A percentile compares a stretch with the other conserved stretches of the same genome.
Conservation (phyloP, 169 alveolate genomes). For the Plasmodium gaboni region DNA sequence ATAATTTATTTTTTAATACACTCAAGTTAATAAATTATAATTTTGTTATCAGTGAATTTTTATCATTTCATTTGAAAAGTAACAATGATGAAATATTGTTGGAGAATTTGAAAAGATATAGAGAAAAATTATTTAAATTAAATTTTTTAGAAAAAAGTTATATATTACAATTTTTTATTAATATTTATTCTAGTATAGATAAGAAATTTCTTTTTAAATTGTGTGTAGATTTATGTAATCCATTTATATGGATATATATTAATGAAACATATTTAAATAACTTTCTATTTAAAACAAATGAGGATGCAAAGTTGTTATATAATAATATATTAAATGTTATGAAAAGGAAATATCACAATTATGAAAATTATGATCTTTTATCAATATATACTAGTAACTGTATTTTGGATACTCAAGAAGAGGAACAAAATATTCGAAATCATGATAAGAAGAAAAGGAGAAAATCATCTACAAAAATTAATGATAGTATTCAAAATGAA, state of each 20-base stretch:
- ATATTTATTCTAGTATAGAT: slow-evolving; percentile 70
- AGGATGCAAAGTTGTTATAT: slow-evolving; percentile 53
- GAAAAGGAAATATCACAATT: slow-evolving; percentile 62
- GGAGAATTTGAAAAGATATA: slow-evolving; percentile 1
- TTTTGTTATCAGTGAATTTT: slow-evolving; percentile 42
- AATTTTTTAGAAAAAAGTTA: slow-evolving; percentile 57
- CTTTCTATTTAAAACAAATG: slow-evolving; percentile 54
- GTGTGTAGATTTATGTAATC: slow-evolving; percentile 69
- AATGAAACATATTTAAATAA: slow-evolving; percentile 46
- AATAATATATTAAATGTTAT: slow-evolving; percentile 39
- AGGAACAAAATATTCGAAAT: background rate
- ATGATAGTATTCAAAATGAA: background rate
- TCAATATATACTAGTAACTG: slow-evolving; percentile 47
- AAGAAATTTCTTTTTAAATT: slow-evolving; percentile 65
- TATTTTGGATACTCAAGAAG: background rate
- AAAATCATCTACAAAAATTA: background rate
- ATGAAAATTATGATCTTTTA: slow-evolving; percentile 6
- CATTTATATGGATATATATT: slow-evolving; percentile 51
- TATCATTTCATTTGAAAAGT: background rate
- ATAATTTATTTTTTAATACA: slow-evolving; percentile 57
- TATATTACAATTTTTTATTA: slow-evolving; percentile 64
- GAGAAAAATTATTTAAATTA: slow-evolving; percentile 12
- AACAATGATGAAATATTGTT: background rate
- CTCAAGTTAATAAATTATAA: slow-evolving; percentile 63
- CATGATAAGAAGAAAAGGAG: background rate